phyloP scores from a whole-genome alignment of 2,329 filamentous ascomycete species.

The Fusarium pininemorale region DNA sequence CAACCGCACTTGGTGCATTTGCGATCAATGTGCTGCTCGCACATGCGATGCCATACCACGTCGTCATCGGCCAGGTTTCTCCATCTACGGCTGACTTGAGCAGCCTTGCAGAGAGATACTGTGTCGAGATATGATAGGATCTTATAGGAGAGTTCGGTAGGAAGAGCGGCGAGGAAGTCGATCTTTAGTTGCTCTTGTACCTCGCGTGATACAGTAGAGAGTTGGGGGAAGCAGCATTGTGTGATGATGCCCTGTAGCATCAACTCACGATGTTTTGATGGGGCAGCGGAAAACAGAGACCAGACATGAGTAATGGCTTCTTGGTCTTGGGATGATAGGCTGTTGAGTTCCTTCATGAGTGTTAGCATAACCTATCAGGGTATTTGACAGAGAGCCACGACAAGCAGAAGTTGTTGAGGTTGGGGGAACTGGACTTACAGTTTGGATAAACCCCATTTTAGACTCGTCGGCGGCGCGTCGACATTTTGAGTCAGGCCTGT shows the following conservation, averaged over 20 bases:
- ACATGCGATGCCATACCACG: constrained; percentile 97
- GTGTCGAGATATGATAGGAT: constrained; percentile 94
- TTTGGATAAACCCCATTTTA: constrained; percentile 94
- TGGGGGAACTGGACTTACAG: constrained; percentile 61
- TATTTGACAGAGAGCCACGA: background rate
- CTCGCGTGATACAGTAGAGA: constrained; percentile 90
- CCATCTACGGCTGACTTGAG: constrained; percentile 92
- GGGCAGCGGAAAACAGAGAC: constrained; percentile 96
- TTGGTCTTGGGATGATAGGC: constrained; percentile 83
- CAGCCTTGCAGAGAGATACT: constrained; percentile 91
- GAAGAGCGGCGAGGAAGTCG: constrained; percentile 90
- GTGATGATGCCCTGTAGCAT: constrained; percentile 97
- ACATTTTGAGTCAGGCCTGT: constrained; percentile 93
- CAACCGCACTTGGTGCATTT: constrained; percentile 97
- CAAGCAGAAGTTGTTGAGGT: background rate
- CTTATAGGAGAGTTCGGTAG: constrained; percentile 90
- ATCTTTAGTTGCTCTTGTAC: constrained; percentile 97
- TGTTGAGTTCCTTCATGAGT: constrained; percentile 75
- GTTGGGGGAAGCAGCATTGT: constrained; percentile 96
- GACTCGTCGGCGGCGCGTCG: constrained; percentile 91
- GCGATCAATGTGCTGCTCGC: constrained; percentile 92
- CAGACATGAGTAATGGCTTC: constrained; percentile 97
- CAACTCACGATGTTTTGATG: constrained; percentile 90
- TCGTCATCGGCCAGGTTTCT: constrained; percentile 92
- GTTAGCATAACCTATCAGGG: background rate